Conservation (phyloP, 2,329 filamentous ascomycete genomes). For the Monosporascus ibericus region DNA sequence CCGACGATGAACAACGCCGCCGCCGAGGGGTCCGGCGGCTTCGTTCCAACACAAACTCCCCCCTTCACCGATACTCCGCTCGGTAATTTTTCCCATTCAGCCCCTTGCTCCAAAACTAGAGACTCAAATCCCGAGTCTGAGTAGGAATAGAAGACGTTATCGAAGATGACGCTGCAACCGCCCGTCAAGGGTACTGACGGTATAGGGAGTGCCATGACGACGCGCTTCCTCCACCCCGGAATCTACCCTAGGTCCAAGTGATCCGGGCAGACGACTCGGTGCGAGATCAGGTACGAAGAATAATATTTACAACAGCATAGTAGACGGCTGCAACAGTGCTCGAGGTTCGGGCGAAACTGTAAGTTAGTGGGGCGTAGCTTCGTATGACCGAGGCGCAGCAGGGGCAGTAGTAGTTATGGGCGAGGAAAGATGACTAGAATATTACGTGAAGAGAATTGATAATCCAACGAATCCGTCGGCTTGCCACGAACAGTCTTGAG, state of each 20-base stretch:
- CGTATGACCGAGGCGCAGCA: background rate
- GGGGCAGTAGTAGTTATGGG: background rate
- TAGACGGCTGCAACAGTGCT: background rate
- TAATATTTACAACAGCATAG: background rate
- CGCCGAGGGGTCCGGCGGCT: constrained; percentile 49
- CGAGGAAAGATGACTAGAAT: background rate
- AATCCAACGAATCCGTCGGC: background rate
- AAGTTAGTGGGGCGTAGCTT: background rate
- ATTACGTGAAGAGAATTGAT: background rate
- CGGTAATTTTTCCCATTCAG: constrained; percentile 61
- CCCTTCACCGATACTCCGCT: constrained; percentile 67
- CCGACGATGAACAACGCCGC: constrained; percentile 77
- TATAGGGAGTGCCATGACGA: constrained; percentile 63
- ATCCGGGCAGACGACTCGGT: background rate
- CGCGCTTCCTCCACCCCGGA: constrained; percentile 5
- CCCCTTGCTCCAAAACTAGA: constrained; percentile 60
- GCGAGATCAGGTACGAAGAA: background rate
- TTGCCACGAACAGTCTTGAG: background rate
- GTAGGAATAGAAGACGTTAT: constrained; percentile 81
- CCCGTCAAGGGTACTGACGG: constrained; percentile 65
- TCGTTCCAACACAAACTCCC: constrained; percentile 69
- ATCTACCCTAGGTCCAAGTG: background rate
- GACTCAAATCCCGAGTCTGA: constrained; percentile 70
- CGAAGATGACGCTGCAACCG: constrained; percentile 75
- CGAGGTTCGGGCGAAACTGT: background rate